phyloP scores from a whole-genome alignment of 345 rosid species.

The Luvunga scandens region DNA sequence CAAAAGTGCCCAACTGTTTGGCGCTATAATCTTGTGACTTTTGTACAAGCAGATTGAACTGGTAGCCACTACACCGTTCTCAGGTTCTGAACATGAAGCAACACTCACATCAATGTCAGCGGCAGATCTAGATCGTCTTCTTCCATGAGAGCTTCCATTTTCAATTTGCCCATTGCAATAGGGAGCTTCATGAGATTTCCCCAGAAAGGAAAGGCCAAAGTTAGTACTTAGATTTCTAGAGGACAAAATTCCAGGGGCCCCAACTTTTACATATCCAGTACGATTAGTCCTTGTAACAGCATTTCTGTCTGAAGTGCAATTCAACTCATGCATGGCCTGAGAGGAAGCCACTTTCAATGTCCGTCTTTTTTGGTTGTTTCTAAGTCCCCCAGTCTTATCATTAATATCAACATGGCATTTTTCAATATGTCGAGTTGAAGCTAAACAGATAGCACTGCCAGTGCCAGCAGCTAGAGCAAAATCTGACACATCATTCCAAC shows the following conservation, averaged over 20 bases:
- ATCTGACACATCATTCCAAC: conserved; percentile 11
- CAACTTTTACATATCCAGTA: conserved; percentile 10
- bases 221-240: conserved; percentile 14
- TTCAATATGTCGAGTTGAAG: conserved; percentile 11
- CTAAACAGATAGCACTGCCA: conserved; percentile 6
- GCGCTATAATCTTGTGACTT: conserved; percentile 6
- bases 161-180: conserved; percentile 11
- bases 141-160: conserved; percentile 5
- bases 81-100: conserved; percentile 2
- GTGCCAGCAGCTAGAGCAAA: not conserved
- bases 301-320: conserved; percentile 1
- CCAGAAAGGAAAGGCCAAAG: not conserved
- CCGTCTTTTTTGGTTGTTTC: not conserved
- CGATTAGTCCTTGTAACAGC: conserved; percentile 13
- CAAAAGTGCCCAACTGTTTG: not conserved
- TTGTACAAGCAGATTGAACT: conserved; percentile 8
- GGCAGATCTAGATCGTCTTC: not conserved
- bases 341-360: not conserved
- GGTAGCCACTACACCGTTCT: conserved; percentile 11
- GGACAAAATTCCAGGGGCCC: conserved; percentile 4
- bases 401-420: conserved; percentile 9
- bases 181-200: conserved; percentile 1
- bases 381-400: conserved; percentile 5
- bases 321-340: not conserved
- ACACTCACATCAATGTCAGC: not conserved